These are phyloP conservation scores for Fusarium dimerum DNA, from an alignment of 2,329 filamentous ascomycete genomes.

Conservation along the genomic window DNA sequence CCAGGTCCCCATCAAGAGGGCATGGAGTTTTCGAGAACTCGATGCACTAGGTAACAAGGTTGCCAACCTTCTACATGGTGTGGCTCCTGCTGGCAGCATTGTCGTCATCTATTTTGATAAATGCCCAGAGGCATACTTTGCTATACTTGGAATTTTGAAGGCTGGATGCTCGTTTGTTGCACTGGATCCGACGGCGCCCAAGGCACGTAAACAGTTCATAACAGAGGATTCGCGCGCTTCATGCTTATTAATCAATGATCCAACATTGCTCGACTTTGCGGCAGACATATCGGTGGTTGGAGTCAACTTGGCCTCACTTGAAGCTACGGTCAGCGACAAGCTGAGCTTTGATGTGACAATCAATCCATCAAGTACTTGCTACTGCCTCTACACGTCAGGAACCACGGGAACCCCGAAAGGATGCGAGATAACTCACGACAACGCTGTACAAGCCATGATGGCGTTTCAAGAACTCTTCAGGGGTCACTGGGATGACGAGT, in stretches of 20 bases:
- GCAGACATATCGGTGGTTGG: conserved; percentile 34
- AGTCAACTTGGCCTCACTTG: conserved; percentile 35
- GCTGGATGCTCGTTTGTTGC: conserved; percentile 80
- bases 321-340: conserved; percentile 2
- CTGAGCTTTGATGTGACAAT: conserved; percentile 24
- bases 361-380: conserved; percentile 62
- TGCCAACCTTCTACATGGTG: conserved; percentile 60
- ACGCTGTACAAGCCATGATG: conserved; percentile 85
- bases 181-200: conserved; percentile 73
- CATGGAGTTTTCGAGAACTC: conserved; percentile 77
- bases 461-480: conserved; percentile 79
- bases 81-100: conserved; percentile 58
- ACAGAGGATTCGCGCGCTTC: conserved; percentile 69
- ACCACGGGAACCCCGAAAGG: conserved; percentile 87
- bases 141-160: conserved; percentile 80
- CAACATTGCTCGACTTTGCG: conserved; percentile 34
- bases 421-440: conserved; percentile 85
- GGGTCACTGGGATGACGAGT: conserved; percentile 70
- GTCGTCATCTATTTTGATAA: conserved; percentile 83
- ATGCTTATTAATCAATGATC: conserved; percentile 58
- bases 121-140: conserved; percentile 79
- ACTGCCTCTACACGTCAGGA: conserved; percentile 85
- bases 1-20: conserved; percentile 44
- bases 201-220: conserved; percentile 75
- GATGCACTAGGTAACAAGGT: conserved; percentile 71